A percentile compares a stretch with the other conserved stretches of the same genome.
Conservation (phyloP, 2,329 filamentous ascomycete species). For the Ascochyta viciae-villosae region DNA sequence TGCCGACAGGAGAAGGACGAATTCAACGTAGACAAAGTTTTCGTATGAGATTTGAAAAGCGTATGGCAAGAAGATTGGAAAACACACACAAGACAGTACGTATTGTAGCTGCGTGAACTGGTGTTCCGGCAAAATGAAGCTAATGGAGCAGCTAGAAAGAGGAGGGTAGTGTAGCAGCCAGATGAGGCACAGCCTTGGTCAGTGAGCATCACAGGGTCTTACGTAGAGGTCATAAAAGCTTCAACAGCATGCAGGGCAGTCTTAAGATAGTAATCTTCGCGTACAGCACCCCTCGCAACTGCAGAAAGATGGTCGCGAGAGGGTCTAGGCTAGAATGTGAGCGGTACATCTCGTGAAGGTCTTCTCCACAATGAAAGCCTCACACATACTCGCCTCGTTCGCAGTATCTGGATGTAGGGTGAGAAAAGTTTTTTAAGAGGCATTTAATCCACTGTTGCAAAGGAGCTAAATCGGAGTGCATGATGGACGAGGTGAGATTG, state of each 20-base stretch:
- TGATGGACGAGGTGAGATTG: background rate
- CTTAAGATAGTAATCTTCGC: background rate
- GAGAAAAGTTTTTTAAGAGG: background rate
- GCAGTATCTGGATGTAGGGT: background rate
- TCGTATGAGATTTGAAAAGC: background rate
- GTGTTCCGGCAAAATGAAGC: background rate
- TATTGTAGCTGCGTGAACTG: background rate
- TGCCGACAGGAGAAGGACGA: no score
- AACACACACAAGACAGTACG: background rate
- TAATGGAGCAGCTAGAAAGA: no score
- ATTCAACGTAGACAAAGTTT: background rate
- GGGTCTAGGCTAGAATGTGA: background rate
- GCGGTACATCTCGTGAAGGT: background rate
- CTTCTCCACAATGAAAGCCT: background rate
- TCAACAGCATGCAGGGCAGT: background rate
- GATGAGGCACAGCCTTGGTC: background rate
- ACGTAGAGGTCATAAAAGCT: background rate
- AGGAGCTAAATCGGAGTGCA: background rate
- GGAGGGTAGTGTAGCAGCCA: background rate
- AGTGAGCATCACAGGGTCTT: background rate
- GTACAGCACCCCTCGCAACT: background rate
- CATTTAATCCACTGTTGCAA: background rate
- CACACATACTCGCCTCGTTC: background rate
- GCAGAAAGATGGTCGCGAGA: background rate
- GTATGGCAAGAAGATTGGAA: background rate